Base-by-base conservation (phyloP, 495 filamentous ascomycete genomes). In the Penicillium cinerascens region DNA sequence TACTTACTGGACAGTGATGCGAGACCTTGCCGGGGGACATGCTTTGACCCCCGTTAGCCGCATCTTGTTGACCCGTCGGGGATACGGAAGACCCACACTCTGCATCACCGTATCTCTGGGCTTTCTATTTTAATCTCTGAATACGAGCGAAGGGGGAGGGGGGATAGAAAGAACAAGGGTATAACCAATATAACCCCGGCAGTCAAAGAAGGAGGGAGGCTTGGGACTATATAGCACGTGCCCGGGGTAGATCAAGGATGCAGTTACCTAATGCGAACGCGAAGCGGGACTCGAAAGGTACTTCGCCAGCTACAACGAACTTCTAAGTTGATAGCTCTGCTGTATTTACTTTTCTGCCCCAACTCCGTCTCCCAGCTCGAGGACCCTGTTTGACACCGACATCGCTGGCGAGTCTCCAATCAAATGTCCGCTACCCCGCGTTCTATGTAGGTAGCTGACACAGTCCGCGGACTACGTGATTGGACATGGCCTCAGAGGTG, bases 371-470 rank as follows among this genome's bases (percentile, higher is more conserved):
- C n/a, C n/a, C n/a, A n/a, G n/a, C n/a, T n/a, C n/a, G 36, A n/a
- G 4, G 5, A 18, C 23, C 21, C 35, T 47, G 29, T 15, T 47
- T 15, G 23, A 7, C 27, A n/a, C 46, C 46, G 37, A 42, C 22
- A 42, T 38, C 47, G 47, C 47, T 27, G 47, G 21, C 3, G 2
- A 42, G 37, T 49, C 39, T 44, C 48, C 42, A 41, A 41, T 44
- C 54, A 56, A 46, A 17, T 8, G 43, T 7, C 2, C 36, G 9
- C 15, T 56, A 56, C 54, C 54, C 54, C 54, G 54, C 54, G 54
- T 51, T 56, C 17, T 47, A 25, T 22, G 47, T 33, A 25, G 18
- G n/a, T 0, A n/a, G 35, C 33, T 10, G 21, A 18, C 37, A 35
- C 37, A 16, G 37, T 27, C 35, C 26, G 8, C 3, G 11, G 17